phyloP scores from a whole-genome alignment of 495 filamentous ascomycete species.

The Talaromyces ruber region DNA sequence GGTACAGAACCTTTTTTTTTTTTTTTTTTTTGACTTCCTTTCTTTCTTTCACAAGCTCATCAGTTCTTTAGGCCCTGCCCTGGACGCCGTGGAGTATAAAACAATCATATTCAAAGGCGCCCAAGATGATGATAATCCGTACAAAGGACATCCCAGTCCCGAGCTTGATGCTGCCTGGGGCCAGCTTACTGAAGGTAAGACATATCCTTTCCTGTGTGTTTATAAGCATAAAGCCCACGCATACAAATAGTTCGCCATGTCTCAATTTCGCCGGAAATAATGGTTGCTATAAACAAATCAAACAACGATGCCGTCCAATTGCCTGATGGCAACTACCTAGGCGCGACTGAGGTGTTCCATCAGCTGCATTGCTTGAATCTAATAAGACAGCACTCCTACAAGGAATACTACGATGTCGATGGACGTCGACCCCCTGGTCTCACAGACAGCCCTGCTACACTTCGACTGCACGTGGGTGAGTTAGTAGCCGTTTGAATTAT shows the following conservation, averaged over 20 bases:
- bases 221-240: background rate
- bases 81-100: background rate
- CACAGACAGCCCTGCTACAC: background rate
- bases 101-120: background rate
- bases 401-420: background rate
- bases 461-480: background rate
- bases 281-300: background rate
- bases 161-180: constrained; percentile 53
- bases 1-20: background rate
- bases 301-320: background rate
- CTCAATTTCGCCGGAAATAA: background rate
- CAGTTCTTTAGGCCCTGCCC: background rate
- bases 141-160: constrained; percentile 24
- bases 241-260: background rate
- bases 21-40: too few species aligned
- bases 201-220: background rate
- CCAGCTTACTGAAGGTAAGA: background rate
- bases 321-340: constrained; percentile 21
- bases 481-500: background rate
- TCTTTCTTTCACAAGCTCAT: background rate
- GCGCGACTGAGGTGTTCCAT: constrained; percentile 48
- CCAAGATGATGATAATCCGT: background rate
- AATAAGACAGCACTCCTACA: background rate
- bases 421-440: background rate
- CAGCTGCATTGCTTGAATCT: constrained; percentile 40